Evolutionary conservation across 2,329 filamentous ascomycete genomes (phyloP).

Genomic region (Aspergillus sp.): DNA sequence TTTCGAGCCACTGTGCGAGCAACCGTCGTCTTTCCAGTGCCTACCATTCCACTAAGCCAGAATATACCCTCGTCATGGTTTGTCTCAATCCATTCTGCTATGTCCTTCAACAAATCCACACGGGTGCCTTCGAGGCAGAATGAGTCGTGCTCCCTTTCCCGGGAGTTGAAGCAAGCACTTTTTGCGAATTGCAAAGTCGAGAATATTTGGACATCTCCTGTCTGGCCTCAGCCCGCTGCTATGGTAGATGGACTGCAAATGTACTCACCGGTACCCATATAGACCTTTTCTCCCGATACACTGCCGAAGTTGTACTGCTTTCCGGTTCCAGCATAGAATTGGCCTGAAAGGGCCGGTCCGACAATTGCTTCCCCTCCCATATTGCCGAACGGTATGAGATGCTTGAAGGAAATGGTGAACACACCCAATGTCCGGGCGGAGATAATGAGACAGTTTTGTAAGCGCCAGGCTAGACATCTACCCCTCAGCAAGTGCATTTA

Average conservation of each 20-base stretch:
- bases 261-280: neutral
- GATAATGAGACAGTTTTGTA: too few species aligned
- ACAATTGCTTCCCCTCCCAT: neutral
- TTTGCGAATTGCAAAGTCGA: neutral
- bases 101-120: neutral
- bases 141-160: neutral
- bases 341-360: neutral
- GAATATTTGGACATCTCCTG: neutral
- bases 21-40: neutral
- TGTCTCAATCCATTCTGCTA: neutral
- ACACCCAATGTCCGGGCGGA: too few species aligned
- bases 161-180: neutral
- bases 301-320: neutral
- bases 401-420: too few species aligned
- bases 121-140: neutral
- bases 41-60: neutral
- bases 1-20: neutral
- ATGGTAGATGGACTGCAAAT: too few species aligned
- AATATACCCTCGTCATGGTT: neutral
- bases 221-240: too few species aligned
- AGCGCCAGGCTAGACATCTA: too few species aligned
- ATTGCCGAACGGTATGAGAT: neutral
- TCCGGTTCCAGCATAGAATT: neutral
- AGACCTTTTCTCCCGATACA: neutral
- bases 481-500: too few species aligned